Base-by-base conservation (phyloP, 2,329 filamentous ascomycete genomes). In the Fusarium burgessii region DNA sequence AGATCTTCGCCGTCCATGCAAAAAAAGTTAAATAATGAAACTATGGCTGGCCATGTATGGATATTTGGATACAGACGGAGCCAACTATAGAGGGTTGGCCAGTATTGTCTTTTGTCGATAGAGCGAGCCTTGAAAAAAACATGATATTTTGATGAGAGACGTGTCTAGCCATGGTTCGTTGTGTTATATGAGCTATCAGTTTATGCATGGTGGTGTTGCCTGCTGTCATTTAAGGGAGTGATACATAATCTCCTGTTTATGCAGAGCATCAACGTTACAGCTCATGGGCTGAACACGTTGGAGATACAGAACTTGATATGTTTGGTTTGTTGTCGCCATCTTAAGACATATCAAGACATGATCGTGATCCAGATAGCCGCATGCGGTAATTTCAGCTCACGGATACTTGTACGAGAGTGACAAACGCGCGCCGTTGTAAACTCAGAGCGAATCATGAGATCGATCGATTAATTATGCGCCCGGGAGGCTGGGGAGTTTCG, bases 401-500 rank as follows among this genome's bases (percentile, higher is more conserved):
- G 32, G 40, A 23, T 9, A 29, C 27, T 40, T 47, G 52, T 33
- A 57, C 33, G 41, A 51, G 40, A 59, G 55, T 42, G 41, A 69
- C 32, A 36, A 43, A 66, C 50, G 60, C 20, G 27, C 42, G 55
- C 57, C 51, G 62, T 62, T 70, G 25, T 29, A 20, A 29, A 57
- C 33, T 20, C 49, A 40, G 27, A 60, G 50, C 60, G 51, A 69
- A 70, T 66, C 66, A 66, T 61, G 56, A 70, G 68, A 74, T 68
- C 60, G 65, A 70, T 68, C 62, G 60, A 67, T 56, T 41, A 29
- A 32, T 46, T 66, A 56, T 70, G 65, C 52, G 66, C 58, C 63
- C 33, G 33, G 60, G 60, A 70, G 66, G 67, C 66, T 70, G 67
- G 66, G 47, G 61, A 70, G 17, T 33, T 63, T 56, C 32, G 36